Percentiles rank a stretch among this genome's conserved stretches.
Evolutionary conservation across 495 filamentous ascomycete genomes (phyloP).

Genomic region (Cercophora samala): DNA sequence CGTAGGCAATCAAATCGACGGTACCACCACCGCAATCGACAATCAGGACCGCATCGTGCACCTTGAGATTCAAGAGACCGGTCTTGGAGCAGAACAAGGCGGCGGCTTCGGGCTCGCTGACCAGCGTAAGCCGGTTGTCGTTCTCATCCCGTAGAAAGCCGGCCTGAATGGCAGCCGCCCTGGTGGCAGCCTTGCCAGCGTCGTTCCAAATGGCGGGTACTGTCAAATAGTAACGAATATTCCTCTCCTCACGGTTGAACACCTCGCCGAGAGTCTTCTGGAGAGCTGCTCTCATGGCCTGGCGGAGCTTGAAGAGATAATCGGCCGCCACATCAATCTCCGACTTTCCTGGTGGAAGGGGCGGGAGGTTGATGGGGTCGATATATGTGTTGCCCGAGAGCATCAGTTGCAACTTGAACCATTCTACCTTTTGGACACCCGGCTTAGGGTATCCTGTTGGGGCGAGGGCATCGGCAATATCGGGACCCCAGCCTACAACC

Average conservation of each 20-base stretch:
- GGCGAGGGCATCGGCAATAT: constrained; percentile 70
- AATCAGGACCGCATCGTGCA: constrained; percentile 70
- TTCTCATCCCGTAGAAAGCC: constrained; percentile 73
- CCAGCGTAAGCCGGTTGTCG: constrained; percentile 67
- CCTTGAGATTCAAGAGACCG: constrained; percentile 67
- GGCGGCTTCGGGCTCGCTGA: constrained; percentile 70
- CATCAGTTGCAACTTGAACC: constrained; percentile 79
- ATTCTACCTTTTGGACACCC: constrained; percentile 73
- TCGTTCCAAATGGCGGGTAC: constrained; percentile 78
- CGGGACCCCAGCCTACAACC: constrained; percentile 72
- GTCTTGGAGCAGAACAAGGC: constrained; percentile 74
- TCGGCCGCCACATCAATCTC: constrained; percentile 75
- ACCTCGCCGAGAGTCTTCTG: constrained; percentile 76
- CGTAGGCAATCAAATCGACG: constrained; percentile 73
- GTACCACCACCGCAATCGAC: constrained; percentile 75
- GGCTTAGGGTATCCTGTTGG: constrained; percentile 73
- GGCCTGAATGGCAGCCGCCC: constrained; percentile 69
- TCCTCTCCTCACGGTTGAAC: constrained; percentile 71
- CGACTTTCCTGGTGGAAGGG: constrained; percentile 70
- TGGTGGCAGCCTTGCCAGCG: constrained; percentile 68
- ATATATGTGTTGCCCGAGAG: constrained; percentile 75
- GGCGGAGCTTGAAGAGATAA: constrained; percentile 72
- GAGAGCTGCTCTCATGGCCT: constrained; percentile 67
- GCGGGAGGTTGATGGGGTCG: constrained; percentile 73
- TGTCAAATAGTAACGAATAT: constrained; percentile 70